Percentiles rank a stretch among this genome's conserved stretches.
Evolutionary conservation across 345 rosid genomes (phyloP).

Genomic region (Erysimum cheiranthoides): DNA sequence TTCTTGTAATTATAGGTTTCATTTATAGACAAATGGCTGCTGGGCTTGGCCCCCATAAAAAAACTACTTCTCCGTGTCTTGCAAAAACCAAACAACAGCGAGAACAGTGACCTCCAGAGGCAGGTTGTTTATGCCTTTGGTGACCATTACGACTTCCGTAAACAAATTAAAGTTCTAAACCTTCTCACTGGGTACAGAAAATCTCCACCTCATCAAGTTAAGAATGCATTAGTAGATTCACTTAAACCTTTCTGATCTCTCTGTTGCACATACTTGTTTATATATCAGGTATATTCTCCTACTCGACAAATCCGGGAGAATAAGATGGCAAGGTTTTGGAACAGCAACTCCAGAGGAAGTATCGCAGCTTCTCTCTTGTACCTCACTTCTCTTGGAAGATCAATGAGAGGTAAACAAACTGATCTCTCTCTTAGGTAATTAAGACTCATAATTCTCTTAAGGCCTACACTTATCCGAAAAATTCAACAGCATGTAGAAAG

Average conservation of each 20-base stretch:
- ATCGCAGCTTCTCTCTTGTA: conserved; percentile 76
- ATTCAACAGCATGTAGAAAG: neutral
- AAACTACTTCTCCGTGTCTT: conserved; percentile 64
- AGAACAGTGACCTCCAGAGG: conserved; percentile 58
- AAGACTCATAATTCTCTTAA: neutral
- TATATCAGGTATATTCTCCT: conserved; percentile 67
- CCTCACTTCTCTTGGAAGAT: conserved; percentile 71
- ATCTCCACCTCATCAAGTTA: conserved; percentile 14
- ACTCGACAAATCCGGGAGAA: conserved; percentile 77
- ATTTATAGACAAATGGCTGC: conserved; percentile 80
- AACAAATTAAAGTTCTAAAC: conserved; percentile 80
- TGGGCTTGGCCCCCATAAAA: conserved; percentile 67
- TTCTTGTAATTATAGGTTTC: conserved; percentile 62
- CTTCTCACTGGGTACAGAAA: conserved; percentile 86
- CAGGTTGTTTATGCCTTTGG: conserved; percentile 83
- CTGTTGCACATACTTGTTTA: conserved; percentile 1
- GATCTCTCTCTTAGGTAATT: conserved; percentile 2
- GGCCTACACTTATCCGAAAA: neutral
- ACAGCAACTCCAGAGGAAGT: conserved; percentile 70
- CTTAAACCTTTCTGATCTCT: conserved; percentile 2
- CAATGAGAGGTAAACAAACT: conserved; percentile 49
- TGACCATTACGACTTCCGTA: conserved; percentile 86
- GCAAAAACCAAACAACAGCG: conserved; percentile 59
- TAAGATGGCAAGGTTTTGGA: conserved; percentile 98
- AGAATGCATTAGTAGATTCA: neutral